Evolutionary conservation across 495 filamentous ascomycete species (phyloP).

Genomic region (Aspergillus panamensis): DNA sequence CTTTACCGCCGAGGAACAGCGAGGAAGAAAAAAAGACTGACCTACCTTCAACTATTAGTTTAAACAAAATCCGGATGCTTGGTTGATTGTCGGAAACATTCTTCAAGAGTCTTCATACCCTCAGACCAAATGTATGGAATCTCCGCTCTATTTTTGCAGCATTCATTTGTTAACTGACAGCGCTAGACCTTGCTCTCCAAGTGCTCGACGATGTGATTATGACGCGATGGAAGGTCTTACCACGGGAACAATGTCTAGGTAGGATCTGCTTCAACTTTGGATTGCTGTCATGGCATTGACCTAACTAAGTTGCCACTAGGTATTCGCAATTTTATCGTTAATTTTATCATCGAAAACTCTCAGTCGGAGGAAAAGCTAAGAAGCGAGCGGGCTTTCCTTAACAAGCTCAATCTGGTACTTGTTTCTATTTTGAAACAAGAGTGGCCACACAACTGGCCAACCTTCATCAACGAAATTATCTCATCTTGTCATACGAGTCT

Average conservation of each 20-base stretch:
- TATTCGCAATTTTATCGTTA: constrained; percentile 97
- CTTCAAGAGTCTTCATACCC: constrained; percentile 83
- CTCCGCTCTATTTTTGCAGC: background rate
- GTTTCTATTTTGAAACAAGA: constrained; percentile 98
- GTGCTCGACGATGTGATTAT: constrained; percentile 97
- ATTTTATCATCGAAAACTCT: constrained; percentile 93
- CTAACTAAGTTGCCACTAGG: constrained; percentile 47
- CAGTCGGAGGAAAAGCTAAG: constrained; percentile 80
- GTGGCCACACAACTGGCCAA: constrained; percentile 99
- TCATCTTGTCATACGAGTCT: constrained; percentile 90
- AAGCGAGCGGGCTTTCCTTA: constrained; percentile 78
- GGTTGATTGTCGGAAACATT: constrained; percentile 95
- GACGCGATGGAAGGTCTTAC: constrained; percentile 97
- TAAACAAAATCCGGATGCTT: constrained; percentile 97
- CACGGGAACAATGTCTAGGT: constrained; percentile 93
- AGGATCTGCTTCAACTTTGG: constrained; percentile 10
- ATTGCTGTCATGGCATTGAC: constrained; percentile 3
- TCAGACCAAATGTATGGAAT: constrained; percentile 87
- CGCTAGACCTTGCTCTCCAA: constrained; percentile 82
- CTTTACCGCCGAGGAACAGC: background rate
- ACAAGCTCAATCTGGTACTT: constrained; percentile 96
- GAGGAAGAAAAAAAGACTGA: constrained; percentile 10
- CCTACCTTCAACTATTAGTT: constrained; percentile 55
- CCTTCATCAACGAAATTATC: constrained; percentile 99
- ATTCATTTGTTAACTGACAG: constrained; percentile 46